phyloP scores from a whole-genome alignment of 225 moss, liverwort and hornwort genomes.

The Bryum argenteum region DNA sequence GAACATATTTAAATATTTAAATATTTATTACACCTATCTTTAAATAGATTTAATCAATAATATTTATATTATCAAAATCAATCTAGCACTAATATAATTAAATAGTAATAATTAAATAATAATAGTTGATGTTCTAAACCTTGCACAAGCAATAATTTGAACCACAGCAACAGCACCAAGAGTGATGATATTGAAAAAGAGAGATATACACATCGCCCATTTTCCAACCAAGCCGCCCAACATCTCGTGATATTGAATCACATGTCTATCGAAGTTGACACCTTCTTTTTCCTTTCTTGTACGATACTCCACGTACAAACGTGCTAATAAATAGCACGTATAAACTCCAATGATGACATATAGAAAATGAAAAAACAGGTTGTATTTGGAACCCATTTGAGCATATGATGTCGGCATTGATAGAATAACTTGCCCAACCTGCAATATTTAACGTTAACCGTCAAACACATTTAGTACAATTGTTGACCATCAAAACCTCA shows the following conservation, averaged over 20 bases:
- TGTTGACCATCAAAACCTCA: too few species aligned
- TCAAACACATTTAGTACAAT: too few species aligned
- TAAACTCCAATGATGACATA: constrained; percentile 47
- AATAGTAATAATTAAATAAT: too few species aligned
- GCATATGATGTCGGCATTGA: constrained; percentile 65
- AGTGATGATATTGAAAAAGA: constrained; percentile 78
- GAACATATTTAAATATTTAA: too few species aligned
- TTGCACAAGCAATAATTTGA: constrained; percentile 84
- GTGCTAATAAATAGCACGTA: constrained; percentile 56
- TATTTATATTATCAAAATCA: not conserved
- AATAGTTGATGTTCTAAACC: constrained; percentile 30
- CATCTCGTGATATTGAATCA: constrained; percentile 81
- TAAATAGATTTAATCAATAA: too few species aligned
- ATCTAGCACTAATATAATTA: too few species aligned
- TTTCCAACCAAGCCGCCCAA: constrained; percentile 60
- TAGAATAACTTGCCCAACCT: constrained; percentile 65
- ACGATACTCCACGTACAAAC: constrained; percentile 58
- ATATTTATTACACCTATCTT: too few species aligned
- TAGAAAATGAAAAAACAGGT: constrained; percentile 47
- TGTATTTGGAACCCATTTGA: constrained; percentile 51
- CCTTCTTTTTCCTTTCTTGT: constrained; percentile 51
- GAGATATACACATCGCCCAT: constrained; percentile 48
- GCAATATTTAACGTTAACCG: not conserved
- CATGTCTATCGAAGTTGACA: constrained; percentile 40
- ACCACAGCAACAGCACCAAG: constrained; percentile 71